Percentiles rank a stretch among this genome's conserved stretches.
Evolutionary conservation across 2,329 filamentous ascomycete genomes (phyloP).

Genomic region (Leptographium wingfieldii): DNA sequence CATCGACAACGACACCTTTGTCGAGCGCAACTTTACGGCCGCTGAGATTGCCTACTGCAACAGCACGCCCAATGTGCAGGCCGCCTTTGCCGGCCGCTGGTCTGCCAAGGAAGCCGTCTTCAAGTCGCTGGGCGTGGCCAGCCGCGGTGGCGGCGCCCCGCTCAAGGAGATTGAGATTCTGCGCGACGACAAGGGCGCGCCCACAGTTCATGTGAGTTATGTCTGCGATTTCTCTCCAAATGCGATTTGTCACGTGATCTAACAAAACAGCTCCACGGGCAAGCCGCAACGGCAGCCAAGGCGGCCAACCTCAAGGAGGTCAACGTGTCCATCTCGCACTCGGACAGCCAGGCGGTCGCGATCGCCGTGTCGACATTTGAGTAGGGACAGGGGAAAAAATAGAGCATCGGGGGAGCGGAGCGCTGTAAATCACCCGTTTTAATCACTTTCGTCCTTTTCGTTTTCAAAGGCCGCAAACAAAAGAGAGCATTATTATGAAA

Average conservation of each 20-base stretch:
- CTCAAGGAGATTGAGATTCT: constrained; percentile 92
- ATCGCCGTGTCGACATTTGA: constrained; percentile 79
- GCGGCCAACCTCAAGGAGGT: constrained; percentile 79
- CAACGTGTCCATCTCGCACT: constrained; percentile 91
- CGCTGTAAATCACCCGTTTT: not conserved
- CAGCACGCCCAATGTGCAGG: constrained; percentile 52
- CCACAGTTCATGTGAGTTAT: constrained; percentile 64
- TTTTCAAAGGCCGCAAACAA: not conserved
- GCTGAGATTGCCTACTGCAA: constrained; percentile 79
- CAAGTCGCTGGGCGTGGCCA: constrained; percentile 81
- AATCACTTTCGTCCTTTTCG: not conserved
- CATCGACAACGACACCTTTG: constrained; percentile 84
- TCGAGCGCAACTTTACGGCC: constrained; percentile 86
- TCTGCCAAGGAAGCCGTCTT: constrained; percentile 98
- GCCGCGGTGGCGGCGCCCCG: constrained; percentile 78
- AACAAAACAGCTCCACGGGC: constrained; percentile 60
- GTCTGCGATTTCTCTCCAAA: not conserved
- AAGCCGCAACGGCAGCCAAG: constrained; percentile 71
- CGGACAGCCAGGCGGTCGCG: constrained; percentile 84
- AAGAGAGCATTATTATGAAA: no score
- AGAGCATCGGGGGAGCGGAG: not conserved
- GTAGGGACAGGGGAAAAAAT: not conserved
- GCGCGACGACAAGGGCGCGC: constrained; percentile 69
- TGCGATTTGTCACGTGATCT: not conserved
- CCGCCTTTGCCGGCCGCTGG: constrained; percentile 92